phyloP scores from a whole-genome alignment of 371 early-diverging fungal species.

The Encephalitozoon intestinalis region DNA sequence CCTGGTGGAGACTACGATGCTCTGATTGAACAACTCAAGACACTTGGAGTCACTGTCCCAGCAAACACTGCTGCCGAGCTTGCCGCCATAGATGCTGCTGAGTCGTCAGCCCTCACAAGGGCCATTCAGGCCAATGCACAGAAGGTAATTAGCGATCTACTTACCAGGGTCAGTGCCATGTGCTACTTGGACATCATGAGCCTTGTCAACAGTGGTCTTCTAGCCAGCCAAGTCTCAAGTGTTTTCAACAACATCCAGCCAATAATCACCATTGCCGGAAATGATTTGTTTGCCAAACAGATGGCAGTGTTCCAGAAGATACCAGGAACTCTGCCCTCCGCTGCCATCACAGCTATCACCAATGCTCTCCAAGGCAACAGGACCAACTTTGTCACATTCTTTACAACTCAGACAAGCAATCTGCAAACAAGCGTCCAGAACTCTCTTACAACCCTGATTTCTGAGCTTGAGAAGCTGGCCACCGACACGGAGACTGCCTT shows the following conservation, averaged over 20 bases:
- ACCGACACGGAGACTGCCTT: neutral
- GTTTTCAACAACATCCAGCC: neutral
- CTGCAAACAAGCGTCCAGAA: neutral
- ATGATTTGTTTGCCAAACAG: constrained; percentile 3
- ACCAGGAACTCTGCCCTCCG: neutral
- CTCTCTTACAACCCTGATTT: neutral
- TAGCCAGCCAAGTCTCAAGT: neutral
- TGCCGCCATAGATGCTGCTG: neutral
- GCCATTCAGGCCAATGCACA: neutral
- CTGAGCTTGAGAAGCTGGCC: neutral
- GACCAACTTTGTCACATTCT: neutral
- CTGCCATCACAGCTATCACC: neutral
- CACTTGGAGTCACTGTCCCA: neutral
- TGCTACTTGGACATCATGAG: neutral
- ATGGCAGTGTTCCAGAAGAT: neutral
- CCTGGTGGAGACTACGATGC: neutral
- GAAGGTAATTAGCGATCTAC: neutral
- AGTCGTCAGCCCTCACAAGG: neutral
- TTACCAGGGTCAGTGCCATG: neutral
- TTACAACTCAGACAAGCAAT: neutral
- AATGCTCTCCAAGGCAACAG: neutral
- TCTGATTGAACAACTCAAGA: neutral
- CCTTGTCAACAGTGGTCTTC: neutral
- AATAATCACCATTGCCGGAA: neutral
- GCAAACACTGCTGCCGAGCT: neutral